A percentile compares a stretch with the other conserved stretches of the same genome.
Evolutionary conservation across 768 basidiomycete genomes (phyloP).

Genomic region (Termitomyces titanicus): DNA sequence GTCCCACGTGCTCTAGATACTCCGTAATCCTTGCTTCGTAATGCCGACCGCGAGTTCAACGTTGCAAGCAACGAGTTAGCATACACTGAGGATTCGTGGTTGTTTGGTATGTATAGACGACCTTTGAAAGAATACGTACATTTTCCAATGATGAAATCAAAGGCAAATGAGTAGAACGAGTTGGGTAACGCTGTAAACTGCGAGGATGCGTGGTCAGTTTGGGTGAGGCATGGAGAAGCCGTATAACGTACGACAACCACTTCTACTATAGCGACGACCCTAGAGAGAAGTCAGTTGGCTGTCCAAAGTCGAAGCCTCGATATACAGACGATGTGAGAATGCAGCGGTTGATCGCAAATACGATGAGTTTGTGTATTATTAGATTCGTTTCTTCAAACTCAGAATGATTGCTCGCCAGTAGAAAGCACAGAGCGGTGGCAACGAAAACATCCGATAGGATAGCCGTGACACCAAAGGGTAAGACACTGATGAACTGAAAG

Average conservation of each 20-base stretch:
- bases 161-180: constrained; percentile 43
- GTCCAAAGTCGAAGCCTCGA: not conserved
- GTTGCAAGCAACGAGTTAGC: constrained; percentile 44
- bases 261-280: constrained; percentile 36
- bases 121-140: constrained; percentile 17
- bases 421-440: constrained; percentile 36
- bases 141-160: constrained; percentile 53
- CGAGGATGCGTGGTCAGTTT: not conserved
- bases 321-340: constrained; percentile 46
- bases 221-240: not conserved
- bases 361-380: constrained; percentile 41
- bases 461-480: constrained; percentile 43
- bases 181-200: constrained; percentile 38
- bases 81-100: constrained; percentile 29
- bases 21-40: constrained; percentile 23
- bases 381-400: constrained; percentile 38
- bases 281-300: constrained; percentile 13
- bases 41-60: constrained; percentile 36
- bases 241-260: constrained; percentile 27
- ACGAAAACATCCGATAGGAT: constrained; percentile 46
- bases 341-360: constrained; percentile 49
- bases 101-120: not conserved
- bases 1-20: constrained; percentile 20
- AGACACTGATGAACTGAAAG: constrained; percentile 28
- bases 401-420: constrained; percentile 37